A percentile compares a stretch with the other conserved stretches of the same genome.
Conservation (phyloP, 352 stramenopile species). For the Halophytophthora batemanensis region DNA sequence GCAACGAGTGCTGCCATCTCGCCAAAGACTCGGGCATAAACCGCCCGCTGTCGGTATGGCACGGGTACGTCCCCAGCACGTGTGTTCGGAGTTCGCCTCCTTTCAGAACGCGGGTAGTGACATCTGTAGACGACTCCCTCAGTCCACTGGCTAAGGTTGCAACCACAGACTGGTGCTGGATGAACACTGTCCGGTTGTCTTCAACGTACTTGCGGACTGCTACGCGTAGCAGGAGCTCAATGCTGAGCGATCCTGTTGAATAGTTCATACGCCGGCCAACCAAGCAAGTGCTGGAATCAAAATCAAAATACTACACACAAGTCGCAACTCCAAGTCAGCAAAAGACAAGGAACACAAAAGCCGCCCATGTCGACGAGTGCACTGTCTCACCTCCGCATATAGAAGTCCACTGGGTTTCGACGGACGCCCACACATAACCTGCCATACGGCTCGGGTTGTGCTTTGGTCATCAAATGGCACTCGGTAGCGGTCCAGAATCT, state of each 20-base stretch:
- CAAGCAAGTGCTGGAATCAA: constrained; percentile 11
- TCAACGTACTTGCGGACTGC: constrained; percentile 11
- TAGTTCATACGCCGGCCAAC: constrained; percentile 9
- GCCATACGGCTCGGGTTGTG: constrained; percentile 14
- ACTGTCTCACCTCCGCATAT: constrained; percentile 19
- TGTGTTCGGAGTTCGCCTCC: constrained; percentile 13
- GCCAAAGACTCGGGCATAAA: constrained; percentile 9
- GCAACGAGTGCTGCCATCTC: constrained; percentile 9
- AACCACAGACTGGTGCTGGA: constrained; percentile 6
- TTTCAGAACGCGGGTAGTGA: constrained; percentile 9
- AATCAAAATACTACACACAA: background rate
- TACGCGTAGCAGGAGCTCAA: constrained; percentile 20
- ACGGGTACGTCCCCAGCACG: constrained; percentile 16
- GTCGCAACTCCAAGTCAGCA: background rate
- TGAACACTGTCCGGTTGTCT: constrained; percentile 11
- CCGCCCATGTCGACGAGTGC: background rate
- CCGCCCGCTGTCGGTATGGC: constrained; percentile 6
- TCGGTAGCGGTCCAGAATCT: constrained; percentile 12
- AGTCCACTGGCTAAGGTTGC: background rate
- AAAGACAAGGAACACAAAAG: too few relatives aligned
- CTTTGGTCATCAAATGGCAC: constrained; percentile 13
- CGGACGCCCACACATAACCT: background rate
- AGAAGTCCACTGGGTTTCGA: constrained; percentile 1
- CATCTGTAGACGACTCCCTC: constrained; percentile 13
- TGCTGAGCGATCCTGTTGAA: background rate